Evolutionary conservation across 192 early-diverging fungal genomes (phyloP), one percentile per base, ranked within the genome.

Genomic region (Hyaloraphidium curvatum): DNA sequence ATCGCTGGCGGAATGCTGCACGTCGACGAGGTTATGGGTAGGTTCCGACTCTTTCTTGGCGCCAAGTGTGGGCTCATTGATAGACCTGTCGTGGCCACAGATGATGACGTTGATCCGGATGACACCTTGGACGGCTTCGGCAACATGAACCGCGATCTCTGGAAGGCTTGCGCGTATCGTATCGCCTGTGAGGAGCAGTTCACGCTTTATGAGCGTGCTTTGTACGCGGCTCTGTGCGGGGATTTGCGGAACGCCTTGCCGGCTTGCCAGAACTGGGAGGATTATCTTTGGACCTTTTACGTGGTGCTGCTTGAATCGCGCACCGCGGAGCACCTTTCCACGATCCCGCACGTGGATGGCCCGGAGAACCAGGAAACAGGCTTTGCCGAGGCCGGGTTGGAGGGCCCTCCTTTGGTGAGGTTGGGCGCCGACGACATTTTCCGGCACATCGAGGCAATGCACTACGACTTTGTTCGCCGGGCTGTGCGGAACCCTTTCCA

Each of bases 211-310:
- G 85, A 92, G 41, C 67, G 87, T 1, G 89, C 89, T 5, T 59
- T 81, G 2, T 87, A 86, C 55, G 80, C 80, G 30, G 77, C 76
- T 2, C 59, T 84, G 16, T 67, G 68, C 48, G 89, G 89, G 2
- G 80, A 82, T 41, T 54, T 83, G 26, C 65, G 78, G 14, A 72
- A 81, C 57, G 84, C 73, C 14, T 25, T 78, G 13, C 67, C 77
- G 28, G 86, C 81, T 2, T 87, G 87, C 58, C 67, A 71, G 30
- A 71, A 63, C 4, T 92, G 89, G 89, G 87, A 90, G 61, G 89
- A 92, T 61, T 60, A 77, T 55, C 54, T 90, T 14, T 92, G 89
- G 89, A 76, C 70, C 0, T 75, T 81, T 30, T 86, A 81, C 43
- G 80, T 76, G 58, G 68, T 78, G 0, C 61, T 87, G 31, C 59